phyloP scores from a whole-genome alignment of 176 grass and related monocot species.

The Aechmea fasciata region DNA sequence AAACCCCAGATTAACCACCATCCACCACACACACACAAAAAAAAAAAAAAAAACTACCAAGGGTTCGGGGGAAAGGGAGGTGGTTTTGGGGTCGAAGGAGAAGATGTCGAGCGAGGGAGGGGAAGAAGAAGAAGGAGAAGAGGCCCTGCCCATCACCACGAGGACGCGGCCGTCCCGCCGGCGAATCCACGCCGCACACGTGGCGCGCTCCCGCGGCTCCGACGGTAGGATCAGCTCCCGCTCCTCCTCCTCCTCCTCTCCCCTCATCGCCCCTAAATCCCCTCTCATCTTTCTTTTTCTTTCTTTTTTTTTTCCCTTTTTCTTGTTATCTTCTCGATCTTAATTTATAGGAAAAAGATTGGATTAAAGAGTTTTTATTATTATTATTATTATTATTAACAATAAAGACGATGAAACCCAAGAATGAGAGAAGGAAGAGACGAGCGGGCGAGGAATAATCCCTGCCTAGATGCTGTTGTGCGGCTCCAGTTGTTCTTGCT shows the following conservation, averaged over 20 bases:
- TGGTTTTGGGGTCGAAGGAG: constrained; percentile 59
- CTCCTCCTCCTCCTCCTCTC: constrained; percentile 21
- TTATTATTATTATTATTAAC: too few relatives aligned
- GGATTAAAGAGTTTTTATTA: too few relatives aligned
- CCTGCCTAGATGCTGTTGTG: too few relatives aligned
- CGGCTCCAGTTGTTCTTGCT: too few relatives aligned
- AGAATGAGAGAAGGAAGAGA: too few relatives aligned
- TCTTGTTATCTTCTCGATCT: too few relatives aligned
- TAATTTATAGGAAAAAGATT: too few relatives aligned
- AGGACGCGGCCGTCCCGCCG: constrained; percentile 48
- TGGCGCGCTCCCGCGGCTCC: constrained; percentile 26
- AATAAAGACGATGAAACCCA: too few relatives aligned
- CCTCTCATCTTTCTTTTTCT: too few relatives aligned
- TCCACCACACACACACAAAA: neutral
- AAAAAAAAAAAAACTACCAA: constrained; percentile 27
- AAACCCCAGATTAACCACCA: neutral
- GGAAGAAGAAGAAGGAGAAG: neutral
- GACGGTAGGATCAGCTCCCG: neutral
- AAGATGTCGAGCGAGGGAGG: constrained; percentile 50
- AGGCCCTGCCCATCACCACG: constrained; percentile 35
- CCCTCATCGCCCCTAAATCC: too few relatives aligned
- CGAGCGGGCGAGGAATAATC: too few relatives aligned
- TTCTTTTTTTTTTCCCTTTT: too few relatives aligned
- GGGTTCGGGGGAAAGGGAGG: constrained; percentile 42
- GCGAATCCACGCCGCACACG: constrained; percentile 73